Base-by-base conservation (phyloP, 2,329 filamentous ascomycete genomes). In the Zasmidium citrigriseum region DNA sequence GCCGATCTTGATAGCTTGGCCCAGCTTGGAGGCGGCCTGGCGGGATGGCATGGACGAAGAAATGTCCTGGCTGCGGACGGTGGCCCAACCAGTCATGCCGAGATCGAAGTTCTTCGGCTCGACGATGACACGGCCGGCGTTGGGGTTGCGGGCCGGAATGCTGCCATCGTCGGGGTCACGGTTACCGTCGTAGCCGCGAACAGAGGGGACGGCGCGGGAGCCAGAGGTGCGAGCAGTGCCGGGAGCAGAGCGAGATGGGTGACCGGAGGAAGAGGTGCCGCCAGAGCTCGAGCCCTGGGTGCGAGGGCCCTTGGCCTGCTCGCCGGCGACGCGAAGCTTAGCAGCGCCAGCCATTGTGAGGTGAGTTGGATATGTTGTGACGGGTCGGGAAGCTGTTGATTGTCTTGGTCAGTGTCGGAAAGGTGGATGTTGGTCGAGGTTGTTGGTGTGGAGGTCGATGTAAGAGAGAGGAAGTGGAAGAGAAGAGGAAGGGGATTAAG, bases 11-110 rank as follows among this genome's bases (percentile, higher is more conserved):
- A 73, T 68, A 22, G 73, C 66, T 27, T 64, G 72, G 38, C 80
- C 81, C 41, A 73, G 70, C 46, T 59, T 73, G 59, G 73, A 78
- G 9, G 76, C 76, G 14, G 72, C 70, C 14, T 77, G 71, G 45
- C 68, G 67, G 12, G 61, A 25, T 16, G 67, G 67, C 49, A 67
- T 53, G 21, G 24, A 46, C 16, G 46, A 52, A 1, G 57, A 25
- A 29, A 59, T 23, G 2, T 64, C 62, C 41, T 63, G 61, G 23
- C 67, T 66, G 41, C 68, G 71, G 38, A 68, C 63, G 4, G 62
- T 65, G 5, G 62, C 53, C 70, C 70, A 75, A 46, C 65, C 71
- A 34, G 54, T 54, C 23, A 62, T 56, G 23, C 58, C 55, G 14
- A 66, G 53, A 52, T 66, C 64, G 58, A 66, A 62, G 58, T 66